These are phyloP conservation scores for Aspergillus sp. DNA, from an alignment of 2,329 filamentous ascomycete genomes.

Conservation along the genomic window DNA sequence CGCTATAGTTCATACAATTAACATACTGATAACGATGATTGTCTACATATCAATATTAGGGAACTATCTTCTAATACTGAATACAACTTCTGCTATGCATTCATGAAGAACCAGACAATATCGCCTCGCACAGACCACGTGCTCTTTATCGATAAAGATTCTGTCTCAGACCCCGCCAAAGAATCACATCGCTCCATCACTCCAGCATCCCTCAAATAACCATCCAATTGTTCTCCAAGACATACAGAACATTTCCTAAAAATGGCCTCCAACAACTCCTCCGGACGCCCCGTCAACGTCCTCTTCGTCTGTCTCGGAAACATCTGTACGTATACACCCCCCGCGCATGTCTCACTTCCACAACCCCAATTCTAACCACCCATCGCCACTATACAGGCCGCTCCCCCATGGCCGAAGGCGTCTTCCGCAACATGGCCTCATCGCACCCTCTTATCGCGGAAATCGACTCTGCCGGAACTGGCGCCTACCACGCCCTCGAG, in stretches of 20 bases:
- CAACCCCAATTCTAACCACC: conserved; percentile 1
- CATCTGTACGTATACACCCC: conserved; percentile 59
- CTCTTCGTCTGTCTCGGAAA: conserved; percentile 97
- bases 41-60: no score
- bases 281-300: conserved; percentile 54
- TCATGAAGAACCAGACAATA: neutral
- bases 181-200: no score
- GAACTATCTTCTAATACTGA: no score
- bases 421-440: conserved; percentile 69
- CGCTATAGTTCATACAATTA: no score
- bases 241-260: neutral
- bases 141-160: neutral
- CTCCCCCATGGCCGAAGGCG: conserved; percentile 93
- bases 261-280: conserved; percentile 17
- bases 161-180: neutral
- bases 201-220: no score
- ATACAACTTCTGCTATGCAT: neutral
- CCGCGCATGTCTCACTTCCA: neutral
- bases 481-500: conserved; percentile 75
- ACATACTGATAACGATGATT: no score
- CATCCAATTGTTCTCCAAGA: no score
- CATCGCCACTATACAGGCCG: conserved; percentile 42
- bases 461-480: conserved; percentile 88
- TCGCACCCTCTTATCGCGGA: conserved; percentile 55
- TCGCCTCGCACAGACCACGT: neutral